phyloP scores from a whole-genome alignment of 805 yeast species.

The Metschnikowia shivogae region DNA sequence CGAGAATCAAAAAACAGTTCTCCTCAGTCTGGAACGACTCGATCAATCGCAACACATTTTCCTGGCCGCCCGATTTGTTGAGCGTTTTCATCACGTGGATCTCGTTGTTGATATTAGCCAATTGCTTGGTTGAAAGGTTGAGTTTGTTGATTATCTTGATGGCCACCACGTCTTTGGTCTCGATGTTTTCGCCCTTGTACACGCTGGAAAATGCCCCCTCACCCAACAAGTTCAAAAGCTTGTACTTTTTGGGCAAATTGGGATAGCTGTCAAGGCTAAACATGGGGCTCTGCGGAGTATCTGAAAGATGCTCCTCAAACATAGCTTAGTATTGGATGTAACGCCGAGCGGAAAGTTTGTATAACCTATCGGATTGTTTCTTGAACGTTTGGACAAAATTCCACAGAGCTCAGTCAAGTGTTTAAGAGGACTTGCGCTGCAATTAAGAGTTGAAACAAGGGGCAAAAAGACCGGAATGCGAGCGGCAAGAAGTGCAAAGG shows the following conservation, averaged over 20 bases:
- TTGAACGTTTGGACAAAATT: too few species aligned
- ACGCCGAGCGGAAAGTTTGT: too few species aligned
- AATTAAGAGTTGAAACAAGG: too few species aligned
- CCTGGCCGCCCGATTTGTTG: conserved; percentile 39
- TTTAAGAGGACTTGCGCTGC: too few species aligned
- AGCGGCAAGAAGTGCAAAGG: too few species aligned
- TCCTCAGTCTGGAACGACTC: conserved; percentile 62
- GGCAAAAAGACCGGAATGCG: too few species aligned
- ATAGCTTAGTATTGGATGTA: neutral
- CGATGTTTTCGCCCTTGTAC: conserved; percentile 49
- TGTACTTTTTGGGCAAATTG: conserved; percentile 37
- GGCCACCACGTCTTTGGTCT: conserved; percentile 43
- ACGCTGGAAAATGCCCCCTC: conserved; percentile 84
- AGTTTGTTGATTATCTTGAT: conserved; percentile 63
- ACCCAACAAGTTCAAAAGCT: conserved; percentile 53
- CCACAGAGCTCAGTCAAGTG: too few species aligned
- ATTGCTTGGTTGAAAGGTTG: conserved; percentile 58
- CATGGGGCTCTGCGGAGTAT: conserved; percentile 2
- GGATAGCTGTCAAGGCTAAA: conserved; percentile 25
- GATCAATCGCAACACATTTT: conserved; percentile 59
- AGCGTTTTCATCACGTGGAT: conserved; percentile 69
- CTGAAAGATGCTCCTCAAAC: conserved; percentile 2
- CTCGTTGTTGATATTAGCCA: conserved; percentile 73
- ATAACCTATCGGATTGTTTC: too few species aligned
- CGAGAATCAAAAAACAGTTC: conserved; percentile 68